Percentiles rank a stretch among this genome's conserved stretches.
Conservation (phyloP, 495 filamentous ascomycete genomes). For the Penicillium antarcticum region DNA sequence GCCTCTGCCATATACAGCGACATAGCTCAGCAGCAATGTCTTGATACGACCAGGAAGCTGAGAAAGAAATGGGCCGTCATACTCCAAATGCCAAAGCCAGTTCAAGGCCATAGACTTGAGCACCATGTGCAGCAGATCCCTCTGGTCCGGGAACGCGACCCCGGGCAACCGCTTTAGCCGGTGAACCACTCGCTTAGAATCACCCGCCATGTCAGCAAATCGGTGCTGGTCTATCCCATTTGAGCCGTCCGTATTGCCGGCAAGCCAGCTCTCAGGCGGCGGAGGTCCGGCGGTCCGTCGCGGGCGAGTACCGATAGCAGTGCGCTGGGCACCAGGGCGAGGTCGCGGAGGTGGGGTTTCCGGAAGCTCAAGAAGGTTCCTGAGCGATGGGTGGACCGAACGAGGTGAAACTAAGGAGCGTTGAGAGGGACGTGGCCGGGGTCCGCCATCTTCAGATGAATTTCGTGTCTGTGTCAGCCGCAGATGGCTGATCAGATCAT, state of each 20-base stretch:
- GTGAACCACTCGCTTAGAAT: slow-evolving; percentile 20
- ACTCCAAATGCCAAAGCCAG: slow-evolving; percentile 66
- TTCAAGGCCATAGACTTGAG: slow-evolving; percentile 61
- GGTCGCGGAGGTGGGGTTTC: slow-evolving; percentile 67
- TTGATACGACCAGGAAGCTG: slow-evolving; percentile 61
- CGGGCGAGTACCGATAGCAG: slow-evolving; percentile 36
- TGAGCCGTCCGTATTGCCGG: slow-evolving; percentile 17
- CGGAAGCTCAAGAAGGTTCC: slow-evolving; percentile 64
- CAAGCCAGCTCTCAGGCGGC: slow-evolving; percentile 70
- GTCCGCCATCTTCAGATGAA: slow-evolving; percentile 13
- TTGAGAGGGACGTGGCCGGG: slow-evolving; percentile 10
- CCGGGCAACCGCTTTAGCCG: slow-evolving; percentile 45
- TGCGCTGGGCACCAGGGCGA: slow-evolving; percentile 46
- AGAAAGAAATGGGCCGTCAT: slow-evolving; percentile 64
- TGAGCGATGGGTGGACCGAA: slow-evolving; percentile 52
- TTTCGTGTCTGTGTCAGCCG: slow-evolving; percentile 40
- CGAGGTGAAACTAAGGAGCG: slow-evolving; percentile 22
- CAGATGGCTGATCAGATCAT: slow-evolving; percentile 48
- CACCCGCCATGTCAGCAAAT: background rate
- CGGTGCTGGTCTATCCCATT: background rate
- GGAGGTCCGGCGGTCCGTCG: slow-evolving; percentile 63
- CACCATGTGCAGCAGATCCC: slow-evolving; percentile 54
- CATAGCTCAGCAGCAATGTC: slow-evolving; percentile 57
- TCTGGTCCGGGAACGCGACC: slow-evolving; percentile 34
- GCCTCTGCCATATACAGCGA: slow-evolving; percentile 50